Evolutionary conservation across 768 basidiomycete genomes (phyloP), one percentile per base, ranked within the genome.

Genomic region (Russula emetica): DNA sequence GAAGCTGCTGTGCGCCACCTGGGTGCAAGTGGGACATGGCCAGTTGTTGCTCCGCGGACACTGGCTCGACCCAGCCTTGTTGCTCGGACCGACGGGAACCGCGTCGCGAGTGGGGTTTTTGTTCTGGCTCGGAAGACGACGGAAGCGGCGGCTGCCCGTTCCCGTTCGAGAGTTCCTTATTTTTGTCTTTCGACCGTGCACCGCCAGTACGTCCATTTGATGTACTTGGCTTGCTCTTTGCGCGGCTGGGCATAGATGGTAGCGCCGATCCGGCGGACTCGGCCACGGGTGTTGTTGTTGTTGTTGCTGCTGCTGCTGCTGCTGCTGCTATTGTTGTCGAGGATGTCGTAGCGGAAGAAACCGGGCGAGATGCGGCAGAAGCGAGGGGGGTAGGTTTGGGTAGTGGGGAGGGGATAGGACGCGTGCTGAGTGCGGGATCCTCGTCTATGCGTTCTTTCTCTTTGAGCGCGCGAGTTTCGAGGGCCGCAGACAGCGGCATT

Each of bases 381-480:
- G 38, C 22, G 6, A 50, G 40, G 20, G 28, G 51, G 38, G 61
- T 44, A 26, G 61, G 58, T 56, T 63, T 54, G 1, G 65, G 65
- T 40, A 54, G 57, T 11, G 61, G 42, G 13, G 58, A 58, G 11
- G 53, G 38, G 49, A 32, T 24, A 38, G 57, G 56, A 38, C 40
- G 65, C 16, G 53, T 53, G 45, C 56, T 66, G 5, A 68, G 59
- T 7, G 68, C 68, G 18, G 68, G 68, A 30, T 69, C 68, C 49
- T 69, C 66, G 4, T 67, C 68, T 8, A 67, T 32, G 34, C 58
- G 66, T 32, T 67, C 66, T 30, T 69, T 69, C 30, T 63, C 66
- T 50, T 67, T 67, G 28, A 55, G 45, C 20, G 59, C 24, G 52
- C 60, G 68, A 32, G 36, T 55, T 14, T 63, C 61, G 24, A 69